phyloP scores from a whole-genome alignment of 768 basidiomycete species.

The Pleurotus tuber-regium region DNA sequence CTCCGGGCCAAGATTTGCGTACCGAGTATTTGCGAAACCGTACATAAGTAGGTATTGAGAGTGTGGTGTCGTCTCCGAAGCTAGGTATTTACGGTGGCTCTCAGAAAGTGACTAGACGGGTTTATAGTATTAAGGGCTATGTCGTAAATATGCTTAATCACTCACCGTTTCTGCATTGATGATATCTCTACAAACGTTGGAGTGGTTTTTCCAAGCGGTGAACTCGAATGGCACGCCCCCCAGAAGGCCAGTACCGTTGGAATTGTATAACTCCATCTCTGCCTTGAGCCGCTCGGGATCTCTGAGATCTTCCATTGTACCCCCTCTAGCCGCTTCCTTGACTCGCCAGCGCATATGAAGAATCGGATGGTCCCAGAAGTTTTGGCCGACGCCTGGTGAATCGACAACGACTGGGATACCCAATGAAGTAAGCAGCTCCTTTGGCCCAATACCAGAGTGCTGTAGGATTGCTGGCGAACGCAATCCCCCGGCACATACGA shows the following conservation, averaged over 20 bases:
- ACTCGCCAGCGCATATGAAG: constrained; percentile 23
- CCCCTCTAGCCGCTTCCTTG: background rate
- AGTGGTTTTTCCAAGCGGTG: constrained; percentile 1
- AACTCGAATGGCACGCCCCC: constrained; percentile 1
- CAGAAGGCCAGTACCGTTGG: background rate
- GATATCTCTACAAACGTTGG: background rate
- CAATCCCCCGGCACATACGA: constrained; percentile 37
- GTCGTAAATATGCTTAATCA: background rate
- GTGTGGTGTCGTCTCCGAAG: background rate
- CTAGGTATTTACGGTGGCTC: background rate
- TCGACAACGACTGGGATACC: constrained; percentile 30
- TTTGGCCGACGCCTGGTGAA: constrained; percentile 42
- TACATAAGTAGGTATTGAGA: background rate
- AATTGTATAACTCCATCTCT: background rate
- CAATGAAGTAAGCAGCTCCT: constrained; percentile 22
- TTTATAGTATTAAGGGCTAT: too few relatives aligned
- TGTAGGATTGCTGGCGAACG: constrained; percentile 44
- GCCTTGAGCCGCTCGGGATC: background rate
- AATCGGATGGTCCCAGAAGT: constrained; percentile 71
- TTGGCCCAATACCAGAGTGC: constrained; percentile 43
- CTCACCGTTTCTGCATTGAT: background rate
- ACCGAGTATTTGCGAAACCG: background rate
- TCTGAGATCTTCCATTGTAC: constrained; percentile 2
- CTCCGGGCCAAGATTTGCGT: background rate
- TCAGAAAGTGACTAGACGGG: background rate